Base-by-base conservation (phyloP, 1,284 basidiomycete genomes). In the Coniophora puteana region DNA sequence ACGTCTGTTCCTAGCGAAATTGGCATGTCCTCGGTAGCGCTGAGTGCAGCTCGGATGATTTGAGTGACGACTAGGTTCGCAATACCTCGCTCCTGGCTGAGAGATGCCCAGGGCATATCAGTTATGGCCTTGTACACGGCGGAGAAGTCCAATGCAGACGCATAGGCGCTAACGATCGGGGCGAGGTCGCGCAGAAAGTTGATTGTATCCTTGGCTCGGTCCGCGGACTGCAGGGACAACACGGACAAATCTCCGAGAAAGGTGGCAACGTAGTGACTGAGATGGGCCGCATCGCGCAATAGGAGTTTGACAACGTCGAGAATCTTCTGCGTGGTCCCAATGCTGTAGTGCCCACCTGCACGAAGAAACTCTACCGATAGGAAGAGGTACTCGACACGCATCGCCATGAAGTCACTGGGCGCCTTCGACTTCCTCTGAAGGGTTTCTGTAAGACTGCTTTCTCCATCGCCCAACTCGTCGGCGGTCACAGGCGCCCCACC, bases 341-440 rank as follows among this genome's bases (percentile, higher is more conserved):
- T 51, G 0, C 70, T 65, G 1, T 86, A 53, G 14, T 68, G 61
- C 1, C 84, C 85, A 3, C 85, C 86, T 6, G 70, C 66, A 21
- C 60, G 59, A 4, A 74, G 72, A 52, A 77, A 85, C 0, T 69
- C 67, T 25, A 73, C 64, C 3, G 88, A 72, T 8, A 88, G 63
- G 1, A 63, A 62, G 1, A 90, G 64, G 54, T 82, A 89, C 47
- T 88, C 84, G 22, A 78, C 53, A 17, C 79, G 69, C 70, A 89
- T 84, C 3, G 61, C 59, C 8, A 63, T 59, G 24, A 78, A 62
- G 55, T 88, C 78, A 46, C 76, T 76, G 2, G 74, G 65, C 4
- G 65, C 50, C 46, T 70, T 69, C n/a, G 65, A 61, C 52, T 67
- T 65, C 54, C 69, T 61, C 39, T 68, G 52, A 38, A 63, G 50